Evolutionary conservation across 2,329 filamentous ascomycete species (phyloP), one percentile per base, ranked within the genome.

Genomic region (Xylogone sp.): DNA sequence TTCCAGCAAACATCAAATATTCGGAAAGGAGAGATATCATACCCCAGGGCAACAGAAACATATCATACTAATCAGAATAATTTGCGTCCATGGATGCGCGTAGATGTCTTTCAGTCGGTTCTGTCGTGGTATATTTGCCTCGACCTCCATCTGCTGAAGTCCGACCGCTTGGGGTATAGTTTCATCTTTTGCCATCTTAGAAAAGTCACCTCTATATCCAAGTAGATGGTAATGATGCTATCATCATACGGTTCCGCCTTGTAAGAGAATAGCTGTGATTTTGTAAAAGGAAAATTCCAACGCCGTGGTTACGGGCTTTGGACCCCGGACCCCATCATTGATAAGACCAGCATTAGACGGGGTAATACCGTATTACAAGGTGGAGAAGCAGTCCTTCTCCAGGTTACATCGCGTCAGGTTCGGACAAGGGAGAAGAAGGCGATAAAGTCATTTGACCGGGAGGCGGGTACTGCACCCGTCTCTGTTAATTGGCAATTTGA

Each of bases 61-160:
- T 48, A 77, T 76, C 46, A 76, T 65, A 59, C 71, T 73, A 51
- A 77, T 76, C 46, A 77, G 64, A 2, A 73, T 21, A 45, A 77
- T 74, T 59, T 77, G 74, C 42, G 71, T 71, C 74, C 74, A 77
- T 13, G 71, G 69, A 54, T 75, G 64, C 6, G 69, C 64, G 56
- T 73, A 75, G 47, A 74, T 51, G 27, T 48, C 27, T 42, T 48
- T 48, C 5, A 48, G n/a, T 10, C 46, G 29, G n/a, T n/a, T 48
- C 20, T 48, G 46, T 13, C 27, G 24, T 39, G 27, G 27, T 7
- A 21, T 21, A 7, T 29, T 39, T 21, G 1, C 12, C 34, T 48
- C 46, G n/a, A 21, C 34, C 13, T 48, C 45, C 45, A 47, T 47
- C 16, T 31, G 27, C 27, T 31, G 8, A 31, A 31, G 27, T 31